Base-by-base conservation (phyloP, 2,329 filamentous ascomycete genomes). In the Fusarium camptoceras region DNA sequence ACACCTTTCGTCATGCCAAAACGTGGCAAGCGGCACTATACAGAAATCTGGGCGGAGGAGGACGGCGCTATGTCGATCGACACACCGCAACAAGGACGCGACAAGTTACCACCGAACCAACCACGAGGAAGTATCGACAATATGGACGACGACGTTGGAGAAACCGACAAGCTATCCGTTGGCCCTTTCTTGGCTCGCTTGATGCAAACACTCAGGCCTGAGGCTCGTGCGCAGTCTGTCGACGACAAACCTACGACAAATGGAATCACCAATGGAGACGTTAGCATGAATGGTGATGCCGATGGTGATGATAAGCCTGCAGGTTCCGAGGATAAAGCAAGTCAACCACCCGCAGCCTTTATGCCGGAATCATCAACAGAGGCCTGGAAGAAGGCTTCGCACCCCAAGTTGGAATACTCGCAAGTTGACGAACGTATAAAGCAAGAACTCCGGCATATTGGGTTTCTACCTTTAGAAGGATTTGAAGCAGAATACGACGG, bases 1-100 rank as follows among this genome's bases (percentile, higher is more conserved):
- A 90, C 87, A 4, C 93, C 95, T 2, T 98, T 98, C 74, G 84
- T 94, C 39, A 94, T 97, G 80, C 94, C 95, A 10, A 91, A 91
- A 70, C 90, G 94, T 24, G 94, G 94, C 47, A 92, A 93, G 78
- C 91, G 90, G 73, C 91, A 94, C 76, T 99, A 98, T 81, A 90
- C 88, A 25, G 94, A 98, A 64, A 85, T 95, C 12, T 99, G 96
- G 96, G 92, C 94, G 0, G 94, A 97, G 72, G 96, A 99, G 78
- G 96, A 99, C 76, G 94, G 93, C 12, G 85, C 88, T 49, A 91
- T 94, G 84, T 86, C 90, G 39, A 83, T 94, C 10, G 93, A 97
- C 76, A 86, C 87, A 7, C 85, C 87, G 8, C 85, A 87, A 37
- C 84, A 87, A 64, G 84, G 85, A 25, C 84, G 86, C 42, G 90